Base-by-base conservation (phyloP, 768 basidiomycete genomes). In the Leccinum boreale region DNA sequence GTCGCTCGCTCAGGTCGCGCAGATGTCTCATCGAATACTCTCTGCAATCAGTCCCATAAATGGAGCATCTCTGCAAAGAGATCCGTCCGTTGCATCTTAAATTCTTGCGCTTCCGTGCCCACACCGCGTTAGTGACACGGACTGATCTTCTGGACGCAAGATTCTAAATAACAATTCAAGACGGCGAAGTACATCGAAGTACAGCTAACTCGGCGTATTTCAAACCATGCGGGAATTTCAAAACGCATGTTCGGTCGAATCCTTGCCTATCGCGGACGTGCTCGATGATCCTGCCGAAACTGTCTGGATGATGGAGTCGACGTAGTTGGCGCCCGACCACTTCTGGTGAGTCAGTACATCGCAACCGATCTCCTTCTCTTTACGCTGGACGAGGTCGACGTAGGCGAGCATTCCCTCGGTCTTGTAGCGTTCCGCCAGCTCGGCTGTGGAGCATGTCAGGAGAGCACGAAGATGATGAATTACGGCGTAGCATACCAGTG, bases 331-430 rank as follows among this genome's bases (percentile, higher is more conserved):
- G 35, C 94, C 93, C 61, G 92, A 93, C 93, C 94, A 97, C 80
- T 94, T 95, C 76, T 96, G 93, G 72, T 96, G 93, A 3, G 90
- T 96, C 49, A 95, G 77, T 31, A 96, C 92, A 70, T 96, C 93
- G 58, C 89, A 90, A 33, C 89, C 89, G 52, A 94, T 83, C 65
- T 88, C 92, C 72, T 87, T 90, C 73, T 96, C 93, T 71, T 90
- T 93, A 62, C 84, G 78, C 68, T 96, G 93, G 51, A 95, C 83
- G 19, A 92, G 83, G 58, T 94, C 81, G 49, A 94, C 92, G 71
- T 96, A 96, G 23, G 94, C 94, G 31, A 92, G 82, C 90, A 96
- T 94, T 48, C 93, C 93, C 48, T 95, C 91, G 24, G 85, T 82
- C 76, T 92, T 89, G 80, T 83, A 96, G 21, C 81, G 81, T 19